These are phyloP conservation scores for Thelonectria discophora DNA, from an alignment of 2,329 filamentous ascomycete species.

Conservation along the genomic window DNA sequence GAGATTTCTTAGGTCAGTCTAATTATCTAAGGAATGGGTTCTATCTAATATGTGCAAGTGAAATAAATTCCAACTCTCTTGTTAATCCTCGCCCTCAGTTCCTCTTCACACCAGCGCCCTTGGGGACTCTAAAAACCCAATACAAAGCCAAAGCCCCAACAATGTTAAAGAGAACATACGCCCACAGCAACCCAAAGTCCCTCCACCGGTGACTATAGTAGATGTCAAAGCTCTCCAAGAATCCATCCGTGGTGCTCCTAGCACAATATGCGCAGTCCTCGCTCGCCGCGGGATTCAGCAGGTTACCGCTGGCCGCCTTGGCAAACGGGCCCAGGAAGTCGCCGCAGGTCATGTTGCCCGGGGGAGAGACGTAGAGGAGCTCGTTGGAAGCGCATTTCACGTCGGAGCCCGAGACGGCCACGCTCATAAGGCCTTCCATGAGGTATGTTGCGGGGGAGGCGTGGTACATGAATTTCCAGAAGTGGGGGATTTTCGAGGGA, in stretches of 20 bases:
- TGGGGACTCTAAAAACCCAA: slow-evolving; percentile 52
- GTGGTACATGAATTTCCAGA: slow-evolving; percentile 79
- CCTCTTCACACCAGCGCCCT: slow-evolving; percentile 36
- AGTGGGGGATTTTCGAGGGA: slow-evolving; percentile 65
- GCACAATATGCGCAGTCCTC: slow-evolving; percentile 56
- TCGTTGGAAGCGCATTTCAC: slow-evolving; percentile 49
- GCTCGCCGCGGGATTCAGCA: slow-evolving; percentile 54
- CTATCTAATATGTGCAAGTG: neutral
- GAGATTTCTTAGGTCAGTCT: no score
- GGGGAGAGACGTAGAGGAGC: slow-evolving; percentile 65
- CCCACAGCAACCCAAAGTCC: slow-evolving; percentile 64
- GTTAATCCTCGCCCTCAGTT: neutral
- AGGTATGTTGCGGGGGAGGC: slow-evolving; percentile 76
- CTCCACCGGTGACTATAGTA: slow-evolving; percentile 62
- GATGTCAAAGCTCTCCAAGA: slow-evolving; percentile 51
- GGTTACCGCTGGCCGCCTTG: slow-evolving; percentile 54
- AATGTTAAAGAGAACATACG: slow-evolving; percentile 60
- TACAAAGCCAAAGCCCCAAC: slow-evolving; percentile 57
- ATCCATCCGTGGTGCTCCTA: slow-evolving; percentile 49
- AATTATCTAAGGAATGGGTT: neutral
- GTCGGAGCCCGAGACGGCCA: slow-evolving; percentile 33
- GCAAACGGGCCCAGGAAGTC: slow-evolving; percentile 60
- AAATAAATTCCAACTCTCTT: neutral
- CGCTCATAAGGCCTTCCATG: slow-evolving; percentile 65
- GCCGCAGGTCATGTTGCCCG: slow-evolving; percentile 57